These are phyloP conservation scores for Yamadazyma triangularis DNA, from an alignment of 1,139 yeast species.

Conservation along the genomic window DNA sequence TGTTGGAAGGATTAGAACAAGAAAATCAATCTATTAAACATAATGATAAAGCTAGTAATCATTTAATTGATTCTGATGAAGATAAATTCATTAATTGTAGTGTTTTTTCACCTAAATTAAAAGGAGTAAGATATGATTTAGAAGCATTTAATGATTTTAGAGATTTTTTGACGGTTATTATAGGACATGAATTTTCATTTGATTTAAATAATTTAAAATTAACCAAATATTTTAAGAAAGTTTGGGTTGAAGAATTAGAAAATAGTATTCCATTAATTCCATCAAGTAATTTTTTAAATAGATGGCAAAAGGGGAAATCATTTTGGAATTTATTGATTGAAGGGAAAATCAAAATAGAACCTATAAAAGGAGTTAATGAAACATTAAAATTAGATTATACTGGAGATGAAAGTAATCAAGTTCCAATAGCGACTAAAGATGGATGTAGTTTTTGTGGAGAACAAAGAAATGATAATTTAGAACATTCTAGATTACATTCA, in stretches of 20 bases:
- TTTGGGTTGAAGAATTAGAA: slow-evolving; percentile 77
- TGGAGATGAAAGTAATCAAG: slow-evolving; percentile 9
- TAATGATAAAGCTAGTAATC: slow-evolving; percentile 8
- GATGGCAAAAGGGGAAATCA: slow-evolving; percentile 47
- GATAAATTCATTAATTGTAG: slow-evolving; percentile 8
- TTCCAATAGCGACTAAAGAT: slow-evolving; percentile 70
- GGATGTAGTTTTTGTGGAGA: slow-evolving; percentile 87
- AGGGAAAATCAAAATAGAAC: slow-evolving; percentile 80
- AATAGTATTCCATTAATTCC: slow-evolving; percentile 41
- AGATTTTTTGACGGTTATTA: slow-evolving; percentile 30
- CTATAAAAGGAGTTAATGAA: slow-evolving; percentile 81
- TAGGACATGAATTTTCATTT: slow-evolving; percentile 31
- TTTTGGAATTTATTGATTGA: slow-evolving; percentile 69
- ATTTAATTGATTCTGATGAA: slow-evolving; percentile 4
- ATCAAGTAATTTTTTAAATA: slow-evolving; percentile 32
- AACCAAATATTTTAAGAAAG: slow-evolving; percentile 58
- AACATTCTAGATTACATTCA: slow-evolving; percentile 73
- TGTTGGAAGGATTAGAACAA: slow-evolving; percentile 37
- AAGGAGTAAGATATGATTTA: slow-evolving; percentile 58
- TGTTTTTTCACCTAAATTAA: slow-evolving; percentile 51
- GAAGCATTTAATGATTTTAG: slow-evolving; percentile 41
- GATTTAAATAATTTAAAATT: slow-evolving; percentile 45
- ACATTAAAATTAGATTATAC: slow-evolving; percentile 41
- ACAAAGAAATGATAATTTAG: slow-evolving; percentile 58
- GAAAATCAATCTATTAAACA: slow-evolving; percentile 11